Percentiles rank a stretch among this genome's conserved stretches.
Conservation (phyloP, 208 protist species). For the Leishmania turanica region DNA sequence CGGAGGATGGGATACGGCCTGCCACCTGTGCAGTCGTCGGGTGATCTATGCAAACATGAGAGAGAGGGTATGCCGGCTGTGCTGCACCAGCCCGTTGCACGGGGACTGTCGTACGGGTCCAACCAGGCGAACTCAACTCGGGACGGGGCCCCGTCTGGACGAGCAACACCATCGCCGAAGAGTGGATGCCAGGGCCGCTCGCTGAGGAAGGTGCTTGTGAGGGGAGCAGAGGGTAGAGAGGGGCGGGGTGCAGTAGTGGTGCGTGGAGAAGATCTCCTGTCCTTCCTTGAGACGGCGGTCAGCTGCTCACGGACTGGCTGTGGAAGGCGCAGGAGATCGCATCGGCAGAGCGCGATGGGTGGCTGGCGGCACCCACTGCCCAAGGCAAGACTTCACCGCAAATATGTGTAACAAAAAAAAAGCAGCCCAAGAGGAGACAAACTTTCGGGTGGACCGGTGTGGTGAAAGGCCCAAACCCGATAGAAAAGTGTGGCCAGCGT, state of each 20-base stretch:
- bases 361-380: too few species aligned
- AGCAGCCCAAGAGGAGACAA: too few species aligned
- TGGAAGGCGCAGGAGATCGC: neutral
- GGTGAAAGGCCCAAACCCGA: too few species aligned
- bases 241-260: neutral
- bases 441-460: too few species aligned
- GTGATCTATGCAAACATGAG: neutral
- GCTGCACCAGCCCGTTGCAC: neutral
- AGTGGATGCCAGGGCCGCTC: neutral
- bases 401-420: too few species aligned
- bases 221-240: neutral
- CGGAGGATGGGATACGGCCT: neutral
- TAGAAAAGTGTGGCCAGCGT: too few species aligned
- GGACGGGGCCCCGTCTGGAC: neutral
- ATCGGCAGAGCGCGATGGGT: too few species aligned
- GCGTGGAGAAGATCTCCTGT: neutral
- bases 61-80: neutral
- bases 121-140: neutral
- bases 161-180: neutral
- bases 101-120: neutral
- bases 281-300: neutral
- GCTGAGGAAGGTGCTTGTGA: neutral
- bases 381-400: too few species aligned
- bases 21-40: neutral
- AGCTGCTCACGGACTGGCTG: neutral